Evolutionary conservation across 805 yeast species (phyloP).

Genomic region (Myxozyma udenii): DNA sequence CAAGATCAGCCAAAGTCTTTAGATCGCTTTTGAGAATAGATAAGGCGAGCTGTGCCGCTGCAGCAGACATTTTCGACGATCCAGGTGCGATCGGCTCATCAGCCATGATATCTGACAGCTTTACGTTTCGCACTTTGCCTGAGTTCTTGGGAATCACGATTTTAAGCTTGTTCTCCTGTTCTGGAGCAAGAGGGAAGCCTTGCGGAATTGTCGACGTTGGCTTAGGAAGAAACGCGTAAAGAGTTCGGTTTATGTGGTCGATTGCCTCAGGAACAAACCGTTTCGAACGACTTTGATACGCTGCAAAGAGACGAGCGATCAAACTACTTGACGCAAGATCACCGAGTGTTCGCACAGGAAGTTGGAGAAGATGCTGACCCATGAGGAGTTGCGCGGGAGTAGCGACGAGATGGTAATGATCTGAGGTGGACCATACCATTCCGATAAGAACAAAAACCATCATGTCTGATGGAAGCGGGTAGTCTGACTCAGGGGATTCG

Average conservation of each 20-base stretch:
- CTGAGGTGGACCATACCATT: slow-evolving; percentile 84
- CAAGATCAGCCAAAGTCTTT: slow-evolving; percentile 21
- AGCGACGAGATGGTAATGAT: slow-evolving; percentile 85
- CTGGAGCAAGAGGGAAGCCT: slow-evolving; percentile 15
- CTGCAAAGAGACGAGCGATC: slow-evolving; percentile 59
- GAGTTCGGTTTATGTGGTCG: slow-evolving; percentile 28
- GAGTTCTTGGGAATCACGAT: neutral
- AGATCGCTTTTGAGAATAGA: slow-evolving; percentile 20
- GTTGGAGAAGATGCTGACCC: slow-evolving; percentile 63
- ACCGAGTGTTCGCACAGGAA: slow-evolving; percentile 43
- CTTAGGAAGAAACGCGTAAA: slow-evolving; percentile 40
- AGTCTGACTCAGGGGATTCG: slow-evolving; percentile 9
- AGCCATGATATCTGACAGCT: slow-evolving; percentile 20
- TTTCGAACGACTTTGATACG: slow-evolving; percentile 76
- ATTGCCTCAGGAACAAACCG: slow-evolving; percentile 77
- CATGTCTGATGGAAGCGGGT: slow-evolving; percentile 47
- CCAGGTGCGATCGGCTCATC: slow-evolving; percentile 6
- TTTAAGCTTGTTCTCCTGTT: neutral
- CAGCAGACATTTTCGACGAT: slow-evolving; percentile 6
- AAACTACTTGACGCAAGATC: slow-evolving; percentile 60
- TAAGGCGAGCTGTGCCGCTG: slow-evolving; percentile 20
- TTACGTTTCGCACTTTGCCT: slow-evolving; percentile 5
- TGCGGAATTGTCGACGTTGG: slow-evolving; percentile 1
- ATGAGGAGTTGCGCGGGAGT: slow-evolving; percentile 77
- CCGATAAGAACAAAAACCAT: slow-evolving; percentile 71